Base-by-base conservation (phyloP, 1,284 basidiomycete species). In the Ceratobasidium theobromae region DNA sequence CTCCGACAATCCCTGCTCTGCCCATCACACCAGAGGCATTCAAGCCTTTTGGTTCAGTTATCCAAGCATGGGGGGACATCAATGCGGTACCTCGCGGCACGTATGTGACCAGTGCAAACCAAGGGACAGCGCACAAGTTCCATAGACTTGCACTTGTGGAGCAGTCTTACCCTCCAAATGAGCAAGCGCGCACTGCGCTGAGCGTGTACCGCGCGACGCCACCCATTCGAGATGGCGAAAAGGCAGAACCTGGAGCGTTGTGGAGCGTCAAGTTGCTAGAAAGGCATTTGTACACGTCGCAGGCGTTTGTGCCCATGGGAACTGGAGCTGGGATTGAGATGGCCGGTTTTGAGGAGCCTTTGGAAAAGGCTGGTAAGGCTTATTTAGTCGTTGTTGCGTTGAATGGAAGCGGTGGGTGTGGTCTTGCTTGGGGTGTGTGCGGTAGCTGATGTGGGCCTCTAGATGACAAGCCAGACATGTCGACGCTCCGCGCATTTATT, bases 271-370 rank as follows among this genome's bases (percentile, higher is more conserved):
- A 79, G 69, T 78, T 86, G 21, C 76, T 94, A 46, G 92, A 94
- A 74, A 79, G 91, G 27, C 92, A 94, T 72, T 80, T 84, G 14
- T 85, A 80, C 73, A 94, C 91, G 3, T 93, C 88, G 70, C 92
- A 95, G 75, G 86, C 89, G 3, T 97, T 97, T 75, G 83, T 96
- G 66, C 94, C 95, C 0, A 89, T 96, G 86, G 89, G 90, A 1
- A 74, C 73, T 27, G 74, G 73, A 23, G 78, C 78, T 21, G 79
- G 78, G 21, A 69, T 72, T 14, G 79, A 73, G 71, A 71, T 4
- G 60, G 72, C 16, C 73, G 67, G 66, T 12, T 51, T 69, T 21
- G 67, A 70, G 48, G 65, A 86, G 70, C 80, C 80, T 2, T 75
- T 87, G 40, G 72, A 71, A 1, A 79, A 83, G 40, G 78, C 83